Evolutionary conservation across 495 filamentous ascomycete genomes (phyloP).

Genomic region (Hypoxylon crocopeplum): DNA sequence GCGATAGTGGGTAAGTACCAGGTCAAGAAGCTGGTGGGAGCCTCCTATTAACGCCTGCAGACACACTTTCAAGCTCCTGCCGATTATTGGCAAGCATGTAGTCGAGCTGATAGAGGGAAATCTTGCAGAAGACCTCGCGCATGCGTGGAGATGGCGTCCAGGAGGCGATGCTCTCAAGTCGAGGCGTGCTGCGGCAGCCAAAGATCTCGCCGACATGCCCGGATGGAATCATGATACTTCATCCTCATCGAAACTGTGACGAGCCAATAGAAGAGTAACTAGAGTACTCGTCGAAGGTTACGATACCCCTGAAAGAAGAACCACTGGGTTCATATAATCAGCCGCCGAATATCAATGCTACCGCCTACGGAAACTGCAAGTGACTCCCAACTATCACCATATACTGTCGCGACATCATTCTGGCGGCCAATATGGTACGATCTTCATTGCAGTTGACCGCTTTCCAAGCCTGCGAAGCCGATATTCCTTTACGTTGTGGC

Average conservation of each 20-base stretch:
- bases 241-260: neutral
- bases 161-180: conserved; percentile 36
- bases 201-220: conserved; percentile 38
- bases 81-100: conserved; percentile 36
- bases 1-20: conserved; percentile 34
- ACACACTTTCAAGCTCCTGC: conserved; percentile 37
- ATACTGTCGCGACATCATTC: too few relatives aligned
- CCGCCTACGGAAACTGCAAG: too few relatives aligned
- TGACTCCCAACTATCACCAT: too few relatives aligned
- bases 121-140: conserved; percentile 25
- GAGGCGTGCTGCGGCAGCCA: conserved; percentile 27
- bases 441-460: too few relatives aligned
- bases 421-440: too few relatives aligned
- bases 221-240: conserved; percentile 33
- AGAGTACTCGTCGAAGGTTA: too few relatives aligned
- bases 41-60: too few relatives aligned
- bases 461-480: too few relatives aligned
- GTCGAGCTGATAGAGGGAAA: conserved; percentile 37
- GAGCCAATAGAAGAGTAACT: neutral
- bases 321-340: too few relatives aligned
- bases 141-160: conserved; percentile 36
- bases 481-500: too few relatives aligned
- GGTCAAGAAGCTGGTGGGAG: too few relatives aligned
- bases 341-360: too few relatives aligned
- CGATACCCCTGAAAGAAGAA: neutral